Evolutionary conservation across 1,139 yeast species (phyloP).

Genomic region (Wickerhamiella infanticola): DNA sequence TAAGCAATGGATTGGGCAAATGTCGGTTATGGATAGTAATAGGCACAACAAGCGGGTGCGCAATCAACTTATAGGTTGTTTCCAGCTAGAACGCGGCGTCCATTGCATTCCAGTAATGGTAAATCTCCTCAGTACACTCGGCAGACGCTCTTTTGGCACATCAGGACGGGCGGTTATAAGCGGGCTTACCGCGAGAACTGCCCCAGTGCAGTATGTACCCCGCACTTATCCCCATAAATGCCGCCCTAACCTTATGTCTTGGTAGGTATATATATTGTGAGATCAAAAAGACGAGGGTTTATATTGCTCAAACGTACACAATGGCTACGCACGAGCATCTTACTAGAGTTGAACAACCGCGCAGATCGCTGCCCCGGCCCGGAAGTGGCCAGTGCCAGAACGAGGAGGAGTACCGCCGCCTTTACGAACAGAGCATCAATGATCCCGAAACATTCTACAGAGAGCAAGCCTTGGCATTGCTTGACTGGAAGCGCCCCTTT

Average conservation of each 20-base stretch:
- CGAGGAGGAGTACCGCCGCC: conserved; percentile 36
- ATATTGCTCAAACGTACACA: neutral
- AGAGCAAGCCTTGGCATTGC: conserved; percentile 37
- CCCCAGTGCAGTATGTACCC: neutral
- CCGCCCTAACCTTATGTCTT: neutral
- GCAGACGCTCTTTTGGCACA: too few relatives aligned
- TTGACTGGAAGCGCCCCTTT: conserved; percentile 53
- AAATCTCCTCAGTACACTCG: too few relatives aligned
- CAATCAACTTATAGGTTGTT: too few relatives aligned
- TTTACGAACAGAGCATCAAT: conserved; percentile 54
- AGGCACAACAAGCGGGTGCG: too few relatives aligned
- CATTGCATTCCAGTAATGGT: too few relatives aligned
- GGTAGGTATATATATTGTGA: neutral
- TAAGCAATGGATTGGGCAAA: too few relatives aligned
- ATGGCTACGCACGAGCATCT: neutral
- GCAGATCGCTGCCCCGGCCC: neutral
- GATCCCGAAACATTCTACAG: conserved; percentile 54
- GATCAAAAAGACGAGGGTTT: too few relatives aligned
- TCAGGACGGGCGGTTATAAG: neutral
- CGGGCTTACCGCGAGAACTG: neutral
- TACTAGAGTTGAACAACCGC: neutral
- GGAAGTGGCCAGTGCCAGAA: conserved; percentile 19
- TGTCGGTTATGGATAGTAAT: too few relatives aligned
- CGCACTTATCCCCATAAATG: neutral
- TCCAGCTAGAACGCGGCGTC: too few relatives aligned